Base-by-base conservation (phyloP, 371 early-diverging fungal species). In the Mortierella sp. region DNA sequence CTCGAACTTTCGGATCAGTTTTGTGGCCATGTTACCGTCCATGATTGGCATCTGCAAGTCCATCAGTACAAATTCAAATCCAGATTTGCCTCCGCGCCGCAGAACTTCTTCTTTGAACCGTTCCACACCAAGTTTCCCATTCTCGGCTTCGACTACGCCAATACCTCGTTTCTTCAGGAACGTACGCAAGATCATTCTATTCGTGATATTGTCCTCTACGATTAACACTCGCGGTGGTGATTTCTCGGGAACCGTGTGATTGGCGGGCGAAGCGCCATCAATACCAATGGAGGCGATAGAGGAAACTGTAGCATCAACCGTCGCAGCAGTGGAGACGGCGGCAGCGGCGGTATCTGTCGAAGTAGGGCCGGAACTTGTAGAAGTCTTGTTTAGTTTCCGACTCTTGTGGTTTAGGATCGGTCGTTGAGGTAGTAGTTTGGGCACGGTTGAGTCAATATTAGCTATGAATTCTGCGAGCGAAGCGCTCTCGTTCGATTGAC, bases 41-140 rank as follows among this genome's bases (percentile, higher is more conserved):
- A 85, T 84, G 22, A 85, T 73, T 1, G 85, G 85, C 85, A 85
- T 85, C 68, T 85, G 84, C 36, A 85, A 61, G 57, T 85, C 85
- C 85, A 85, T 85, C 59, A 85, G 33, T n/a, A 85, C 83, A 52
- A 85, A 67, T 13, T 85, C 85, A 53, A 82, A 85, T 43, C 83
- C 77, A 48, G 65, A 36, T 10, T 57, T 63, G 19, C 77, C 82
- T 7, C 66, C 55, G 8, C 73, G 63, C 24, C 77, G 65, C 69
- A 32, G 36, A 21, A 84, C 62, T 32, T 80, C 72, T 55, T 74
- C 78, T 47, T 78, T 62, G 68, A 82, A 85, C 41, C 70, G 74
- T 33, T 85, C 77, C 48, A 84, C 84, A 0, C 85, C 84, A 16
- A 85, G 33, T 45, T 74, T 61, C 2, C 85, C 85, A 36, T 85